Percentiles rank a stretch among this genome's conserved stretches.
Evolutionary conservation across 1,284 basidiomycete species (phyloP).

Genomic region (Cryptococcus sp.): DNA sequence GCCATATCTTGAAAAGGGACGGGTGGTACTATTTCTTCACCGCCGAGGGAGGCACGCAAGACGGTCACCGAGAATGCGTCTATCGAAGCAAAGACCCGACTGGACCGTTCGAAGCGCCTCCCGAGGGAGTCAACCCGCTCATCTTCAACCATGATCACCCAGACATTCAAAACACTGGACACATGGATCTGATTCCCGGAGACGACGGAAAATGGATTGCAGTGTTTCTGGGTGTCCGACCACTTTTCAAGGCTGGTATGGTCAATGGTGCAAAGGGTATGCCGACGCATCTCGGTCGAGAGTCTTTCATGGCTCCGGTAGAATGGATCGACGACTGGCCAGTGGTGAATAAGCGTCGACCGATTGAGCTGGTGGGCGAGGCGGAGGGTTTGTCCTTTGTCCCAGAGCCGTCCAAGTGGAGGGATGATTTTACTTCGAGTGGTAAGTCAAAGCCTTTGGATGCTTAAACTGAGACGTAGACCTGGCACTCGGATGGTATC

Average conservation of each 20-base stretch:
- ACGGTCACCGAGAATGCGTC: neutral
- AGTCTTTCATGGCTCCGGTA: constrained; percentile 20
- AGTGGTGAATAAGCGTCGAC: constrained; percentile 16
- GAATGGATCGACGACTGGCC: constrained; percentile 25
- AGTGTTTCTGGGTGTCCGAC: constrained; percentile 15
- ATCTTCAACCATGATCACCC: constrained; percentile 16
- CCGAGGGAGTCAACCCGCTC: constrained; percentile 11
- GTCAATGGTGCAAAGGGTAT: neutral
- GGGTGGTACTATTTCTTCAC: constrained; percentile 25
- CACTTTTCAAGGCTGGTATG: neutral
- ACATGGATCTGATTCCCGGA: constrained; percentile 23
- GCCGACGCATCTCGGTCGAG: constrained; percentile 15
- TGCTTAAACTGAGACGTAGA: constrained; percentile 2
- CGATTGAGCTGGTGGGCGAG: constrained; percentile 11
- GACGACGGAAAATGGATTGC: constrained; percentile 20
- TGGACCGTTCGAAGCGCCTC: constrained; percentile 7
- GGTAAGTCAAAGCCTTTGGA: constrained; percentile 3
- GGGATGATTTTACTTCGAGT: constrained; percentile 10
- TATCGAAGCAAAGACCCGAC: neutral
- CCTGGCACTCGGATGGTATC: constrained; percentile 11
- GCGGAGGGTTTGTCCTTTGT: constrained; percentile 4
- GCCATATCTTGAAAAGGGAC: constrained; percentile 22
- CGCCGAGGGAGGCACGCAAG: constrained; percentile 32
- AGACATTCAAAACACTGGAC: constrained; percentile 16
- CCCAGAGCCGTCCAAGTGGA: constrained; percentile 5